Evolutionary conservation across 2,329 filamentous ascomycete species (phyloP).

Genomic region (Penicillium sp.): DNA sequence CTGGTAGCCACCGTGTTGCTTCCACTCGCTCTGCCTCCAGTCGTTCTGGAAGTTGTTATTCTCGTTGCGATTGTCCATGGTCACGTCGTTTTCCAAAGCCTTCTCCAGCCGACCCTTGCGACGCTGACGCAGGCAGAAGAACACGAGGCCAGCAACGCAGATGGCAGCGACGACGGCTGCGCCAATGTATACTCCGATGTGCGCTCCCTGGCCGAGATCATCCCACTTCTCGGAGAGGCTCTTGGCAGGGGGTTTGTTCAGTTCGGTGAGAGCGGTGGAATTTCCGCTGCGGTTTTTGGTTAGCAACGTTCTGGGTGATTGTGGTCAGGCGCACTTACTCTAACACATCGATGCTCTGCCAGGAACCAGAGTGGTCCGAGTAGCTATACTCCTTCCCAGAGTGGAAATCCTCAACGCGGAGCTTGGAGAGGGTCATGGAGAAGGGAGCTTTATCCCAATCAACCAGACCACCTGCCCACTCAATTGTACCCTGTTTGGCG

Average conservation of each 20-base stretch:
- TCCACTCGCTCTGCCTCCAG: slow-evolving; percentile 40
- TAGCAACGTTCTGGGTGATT: background rate
- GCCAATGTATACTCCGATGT: slow-evolving; percentile 47
- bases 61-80: slow-evolving; percentile 39
- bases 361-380: slow-evolving; percentile 58
- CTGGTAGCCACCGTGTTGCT: slow-evolving; percentile 26
- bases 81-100: slow-evolving; percentile 47
- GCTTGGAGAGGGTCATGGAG: slow-evolving; percentile 67
- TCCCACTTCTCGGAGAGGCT: slow-evolving; percentile 42
- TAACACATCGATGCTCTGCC: slow-evolving; percentile 61
- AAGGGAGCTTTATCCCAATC: slow-evolving; percentile 65
- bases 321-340: slow-evolving; percentile 29
- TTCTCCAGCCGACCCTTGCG: slow-evolving; percentile 49
- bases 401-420: slow-evolving; percentile 56
- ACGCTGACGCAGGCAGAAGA: slow-evolving; percentile 51
- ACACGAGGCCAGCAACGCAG: slow-evolving; percentile 36
- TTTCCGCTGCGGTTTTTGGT: slow-evolving; percentile 57
- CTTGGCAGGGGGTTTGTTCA: slow-evolving; percentile 37
- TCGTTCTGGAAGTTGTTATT: slow-evolving; percentile 39
- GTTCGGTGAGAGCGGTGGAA: slow-evolving; percentile 46
- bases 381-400: slow-evolving; percentile 65
- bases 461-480: slow-evolving; percentile 67
- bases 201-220: slow-evolving; percentile 45
- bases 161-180: slow-evolving; percentile 35
- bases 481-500: slow-evolving; percentile 48